Percentiles rank a stretch among this genome's conserved stretches.
phyloP scores from a whole-genome alignment of 441 rosid genomes.

The Isatis lusitanica region DNA sequence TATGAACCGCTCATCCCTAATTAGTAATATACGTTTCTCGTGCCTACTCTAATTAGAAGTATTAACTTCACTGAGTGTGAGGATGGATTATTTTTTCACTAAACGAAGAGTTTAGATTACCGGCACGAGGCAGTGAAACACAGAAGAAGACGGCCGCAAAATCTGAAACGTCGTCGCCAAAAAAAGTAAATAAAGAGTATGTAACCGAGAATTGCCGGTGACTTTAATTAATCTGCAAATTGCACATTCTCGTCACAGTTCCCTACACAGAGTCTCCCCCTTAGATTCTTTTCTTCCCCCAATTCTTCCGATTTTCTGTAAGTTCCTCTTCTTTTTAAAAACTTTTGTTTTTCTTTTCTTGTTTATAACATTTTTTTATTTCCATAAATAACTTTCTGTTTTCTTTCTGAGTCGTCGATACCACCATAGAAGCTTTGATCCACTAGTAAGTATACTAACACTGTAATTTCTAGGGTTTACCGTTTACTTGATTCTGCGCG shows the following conservation, averaged over 20 bases:
- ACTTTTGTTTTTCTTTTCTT: too few species aligned
- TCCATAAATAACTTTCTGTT: background rate
- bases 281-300: constrained; percentile 25
- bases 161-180: background rate
- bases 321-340: background rate
- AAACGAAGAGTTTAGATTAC: background rate
- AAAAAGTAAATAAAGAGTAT: background rate
- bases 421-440: background rate
- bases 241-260: constrained; percentile 30
- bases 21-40: background rate
- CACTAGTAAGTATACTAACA: background rate
- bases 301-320: constrained; percentile 18
- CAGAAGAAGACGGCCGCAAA: background rate
- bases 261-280: constrained; percentile 13
- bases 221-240: constrained; percentile 16
- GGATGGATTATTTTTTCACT: too few species aligned
- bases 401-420: background rate
- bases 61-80: background rate
- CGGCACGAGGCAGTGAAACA: background rate
- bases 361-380: background rate
- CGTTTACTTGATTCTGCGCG: constrained; percentile 5
- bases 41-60: background rate
- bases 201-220: constrained; percentile 20
- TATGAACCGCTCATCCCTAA: background rate
- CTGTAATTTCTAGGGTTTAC: constrained; percentile 11